Conservation (phyloP, 352 stramenopile genomes). For the Phytophthora europaea region DNA sequence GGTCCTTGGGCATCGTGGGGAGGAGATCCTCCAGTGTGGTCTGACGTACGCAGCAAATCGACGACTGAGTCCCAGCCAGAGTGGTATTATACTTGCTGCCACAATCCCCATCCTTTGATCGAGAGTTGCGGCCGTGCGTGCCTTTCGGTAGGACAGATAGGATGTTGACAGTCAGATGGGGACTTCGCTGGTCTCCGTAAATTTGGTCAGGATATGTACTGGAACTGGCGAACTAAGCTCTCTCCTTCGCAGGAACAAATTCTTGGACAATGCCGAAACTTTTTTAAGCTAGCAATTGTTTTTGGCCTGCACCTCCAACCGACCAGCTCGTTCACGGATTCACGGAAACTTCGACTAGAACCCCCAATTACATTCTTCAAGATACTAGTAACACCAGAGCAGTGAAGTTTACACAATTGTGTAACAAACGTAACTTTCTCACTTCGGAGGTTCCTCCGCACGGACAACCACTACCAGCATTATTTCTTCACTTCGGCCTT, state of each 20-base stretch:
- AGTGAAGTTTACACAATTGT: constrained; percentile 1
- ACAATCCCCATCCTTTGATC: not conserved
- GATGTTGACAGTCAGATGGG: not conserved
- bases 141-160: not conserved
- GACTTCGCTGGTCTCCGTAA: not conserved
- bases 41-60: constrained; percentile 10
- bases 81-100: not conserved
- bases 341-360: no score
- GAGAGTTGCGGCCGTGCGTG: not conserved
- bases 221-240: no score
- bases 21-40: not conserved
- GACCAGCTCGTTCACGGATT: not conserved
- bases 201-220: not conserved
- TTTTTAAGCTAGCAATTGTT: no score
- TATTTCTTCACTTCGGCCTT: not conserved
- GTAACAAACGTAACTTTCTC: not conserved
- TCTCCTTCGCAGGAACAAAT: no score
- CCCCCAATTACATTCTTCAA: not conserved
- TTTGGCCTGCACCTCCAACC: not conserved
- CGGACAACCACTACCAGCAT: constrained; percentile 9
- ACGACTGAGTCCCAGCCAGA: constrained; percentile 9
- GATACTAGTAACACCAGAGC: not conserved
- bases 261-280: no score
- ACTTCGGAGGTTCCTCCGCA: not conserved
- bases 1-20: constrained; percentile 23